These are phyloP conservation scores for Lepidium sativum DNA, from an alignment of 345 rosid genomes.

Conservation along the genomic window DNA sequence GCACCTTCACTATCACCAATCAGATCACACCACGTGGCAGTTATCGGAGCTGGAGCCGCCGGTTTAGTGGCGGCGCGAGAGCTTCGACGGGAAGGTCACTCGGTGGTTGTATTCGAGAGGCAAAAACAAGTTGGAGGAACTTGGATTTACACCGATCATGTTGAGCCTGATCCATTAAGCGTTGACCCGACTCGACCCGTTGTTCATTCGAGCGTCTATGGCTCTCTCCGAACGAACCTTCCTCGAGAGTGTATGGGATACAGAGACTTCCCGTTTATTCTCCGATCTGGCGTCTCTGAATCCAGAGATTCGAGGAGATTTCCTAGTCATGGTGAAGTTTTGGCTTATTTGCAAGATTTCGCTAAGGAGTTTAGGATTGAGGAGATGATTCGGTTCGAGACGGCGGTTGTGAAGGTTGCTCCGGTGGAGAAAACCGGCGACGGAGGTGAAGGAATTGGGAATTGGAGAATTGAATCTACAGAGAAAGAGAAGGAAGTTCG, in stretches of 20 bases:
- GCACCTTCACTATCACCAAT: slow-evolving; percentile 21
- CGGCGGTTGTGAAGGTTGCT: slow-evolving; percentile 44
- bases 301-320: slow-evolving; percentile 57
- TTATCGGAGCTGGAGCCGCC: slow-evolving; percentile 83
- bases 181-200: slow-evolving; percentile 49
- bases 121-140: slow-evolving; percentile 58
- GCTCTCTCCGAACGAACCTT: slow-evolving; percentile 78
- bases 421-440: neutral
- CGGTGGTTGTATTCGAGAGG: slow-evolving; percentile 69
- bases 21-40: slow-evolving; percentile 56
- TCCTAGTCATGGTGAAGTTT: slow-evolving; percentile 70
- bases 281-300: slow-evolving; percentile 12
- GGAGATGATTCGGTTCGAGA: slow-evolving; percentile 55
- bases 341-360: slow-evolving; percentile 52
- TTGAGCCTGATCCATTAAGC: slow-evolving; percentile 63
- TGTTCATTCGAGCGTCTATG: slow-evolving; percentile 61
- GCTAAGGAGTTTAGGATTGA: slow-evolving; percentile 49
- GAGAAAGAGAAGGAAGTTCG: slow-evolving; percentile 8
- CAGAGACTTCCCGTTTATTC: slow-evolving; percentile 54
- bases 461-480: slow-evolving; percentile 54
- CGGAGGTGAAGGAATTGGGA: slow-evolving; percentile 28
- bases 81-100: slow-evolving; percentile 73
- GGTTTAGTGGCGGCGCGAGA: slow-evolving; percentile 72
- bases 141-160: slow-evolving; percentile 56
- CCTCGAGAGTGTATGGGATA: slow-evolving; percentile 89